Conservation (phyloP, 192 early-diverging fungal genomes). For the Spizellomyces sp. region DNA sequence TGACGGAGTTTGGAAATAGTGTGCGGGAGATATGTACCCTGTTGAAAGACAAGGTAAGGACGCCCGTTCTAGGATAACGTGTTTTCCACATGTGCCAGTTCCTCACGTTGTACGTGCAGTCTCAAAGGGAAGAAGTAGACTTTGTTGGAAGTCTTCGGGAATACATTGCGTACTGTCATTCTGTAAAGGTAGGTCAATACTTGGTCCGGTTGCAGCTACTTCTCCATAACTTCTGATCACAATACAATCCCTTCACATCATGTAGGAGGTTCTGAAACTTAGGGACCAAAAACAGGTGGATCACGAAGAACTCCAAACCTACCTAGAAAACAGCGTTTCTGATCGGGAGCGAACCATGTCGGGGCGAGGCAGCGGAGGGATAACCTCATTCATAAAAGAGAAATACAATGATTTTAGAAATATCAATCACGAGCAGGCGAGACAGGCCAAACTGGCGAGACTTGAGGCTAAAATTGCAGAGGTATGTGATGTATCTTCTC, state of each 20-base stretch:
- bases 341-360: slow-evolving; percentile 76
- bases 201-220: background rate
- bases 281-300: slow-evolving; percentile 97
- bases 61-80: background rate
- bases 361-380: slow-evolving; percentile 58
- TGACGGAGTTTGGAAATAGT: slow-evolving; percentile 76
- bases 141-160: slow-evolving; percentile 83
- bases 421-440: slow-evolving; percentile 78
- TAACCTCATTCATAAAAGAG: slow-evolving; percentile 81
- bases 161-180: slow-evolving; percentile 79
- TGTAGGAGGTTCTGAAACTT: slow-evolving; percentile 68
- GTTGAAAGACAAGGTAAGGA: slow-evolving; percentile 67
- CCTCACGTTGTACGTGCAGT: slow-evolving; percentile 1
- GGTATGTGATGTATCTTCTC: slow-evolving; percentile 37
- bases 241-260: slow-evolving; percentile 8
- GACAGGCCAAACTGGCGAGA: slow-evolving; percentile 77
- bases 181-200: slow-evolving; percentile 61
- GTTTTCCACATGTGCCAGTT: background rate
- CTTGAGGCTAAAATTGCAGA: slow-evolving; percentile 72
- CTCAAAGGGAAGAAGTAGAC: slow-evolving; percentile 61
- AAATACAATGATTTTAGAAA: slow-evolving; percentile 89
- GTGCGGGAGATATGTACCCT: slow-evolving; percentile 67
- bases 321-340: slow-evolving; percentile 66
- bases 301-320: slow-evolving; percentile 83
- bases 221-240: background rate